Conservation (phyloP, 805 yeast genomes). For the Metschnikowia gelsemii region DNA sequence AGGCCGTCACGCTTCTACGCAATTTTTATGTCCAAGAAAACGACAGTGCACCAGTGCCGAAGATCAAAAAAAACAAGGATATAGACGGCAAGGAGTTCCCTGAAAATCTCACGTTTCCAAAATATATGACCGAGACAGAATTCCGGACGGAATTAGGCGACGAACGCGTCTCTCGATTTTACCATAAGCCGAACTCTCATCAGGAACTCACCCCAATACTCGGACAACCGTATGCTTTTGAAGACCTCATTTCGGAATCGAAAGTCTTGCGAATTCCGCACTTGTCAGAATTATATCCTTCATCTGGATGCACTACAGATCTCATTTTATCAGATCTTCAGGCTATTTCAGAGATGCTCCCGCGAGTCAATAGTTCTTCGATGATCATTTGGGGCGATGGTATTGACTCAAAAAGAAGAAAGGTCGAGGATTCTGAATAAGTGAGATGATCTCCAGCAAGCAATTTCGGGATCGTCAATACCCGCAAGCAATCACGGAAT, state of each 20-base stretch:
- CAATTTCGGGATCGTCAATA: too few relatives aligned
- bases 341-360: too few relatives aligned
- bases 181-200: conserved; percentile 3
- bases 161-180: conserved; percentile 23
- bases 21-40: conserved; percentile 85
- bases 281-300: conserved; percentile 8
- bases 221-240: conserved; percentile 9
- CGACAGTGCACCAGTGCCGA: conserved; percentile 78
- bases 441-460: too few relatives aligned
- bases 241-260: conserved; percentile 3
- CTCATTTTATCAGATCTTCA: too few relatives aligned
- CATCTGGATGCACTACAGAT: not conserved
- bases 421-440: too few relatives aligned
- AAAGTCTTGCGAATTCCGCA: conserved; percentile 9
- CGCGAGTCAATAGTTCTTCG: too few relatives aligned
- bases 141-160: conserved; percentile 53
- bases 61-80: conserved; percentile 66
- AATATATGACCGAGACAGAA: conserved; percentile 50
- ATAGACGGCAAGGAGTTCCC: conserved; percentile 61
- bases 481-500: too few relatives aligned
- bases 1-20: conserved; percentile 78
- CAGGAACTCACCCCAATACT: conserved; percentile 16
- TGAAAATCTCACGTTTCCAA: conserved; percentile 49
- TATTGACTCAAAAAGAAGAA: too few relatives aligned
- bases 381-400: too few relatives aligned